A percentile compares a stretch with the other conserved stretches of the same genome.
These are phyloP conservation scores for Kazachstania sp. DNA, from an alignment of 1,139 yeast genomes.

Conservation along the genomic window DNA sequence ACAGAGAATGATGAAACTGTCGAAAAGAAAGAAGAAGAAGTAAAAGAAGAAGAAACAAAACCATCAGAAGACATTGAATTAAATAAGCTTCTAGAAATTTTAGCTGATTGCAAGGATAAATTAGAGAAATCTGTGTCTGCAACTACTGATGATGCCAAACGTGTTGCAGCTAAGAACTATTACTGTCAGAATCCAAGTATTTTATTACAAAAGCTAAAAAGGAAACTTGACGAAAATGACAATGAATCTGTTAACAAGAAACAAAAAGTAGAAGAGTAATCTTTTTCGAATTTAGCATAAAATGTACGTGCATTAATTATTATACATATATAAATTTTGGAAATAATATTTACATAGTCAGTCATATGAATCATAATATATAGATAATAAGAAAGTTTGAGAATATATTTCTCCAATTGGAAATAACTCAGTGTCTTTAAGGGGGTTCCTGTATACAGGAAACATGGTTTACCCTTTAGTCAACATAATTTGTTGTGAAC, in stretches of 20 bases:
- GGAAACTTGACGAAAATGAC: constrained; percentile 15
- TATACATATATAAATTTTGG: neutral
- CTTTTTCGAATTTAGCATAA: neutral
- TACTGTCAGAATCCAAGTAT: constrained; percentile 53
- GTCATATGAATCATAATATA: neutral
- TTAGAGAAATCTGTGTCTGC: constrained; percentile 41
- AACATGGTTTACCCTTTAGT: no score
- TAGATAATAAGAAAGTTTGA: neutral
- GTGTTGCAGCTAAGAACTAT: constrained; percentile 54
- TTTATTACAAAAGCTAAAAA: constrained; percentile 32
- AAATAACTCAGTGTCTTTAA: no score
- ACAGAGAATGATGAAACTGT: constrained; percentile 6
- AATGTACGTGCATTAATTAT: constrained; percentile 1
- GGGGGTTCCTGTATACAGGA: no score
- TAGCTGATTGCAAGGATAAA: constrained; percentile 43
- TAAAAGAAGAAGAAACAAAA: constrained; percentile 5
- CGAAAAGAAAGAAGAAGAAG: constrained; percentile 11
- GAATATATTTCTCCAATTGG: neutral
- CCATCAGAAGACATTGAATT: constrained; percentile 25
- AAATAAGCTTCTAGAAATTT: constrained; percentile 38
- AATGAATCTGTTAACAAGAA: constrained; percentile 6
- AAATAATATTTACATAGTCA: constrained; percentile 8
- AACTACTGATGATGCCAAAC: constrained; percentile 51
- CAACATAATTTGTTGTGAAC: no score
- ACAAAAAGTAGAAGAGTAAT: constrained; percentile 7